Percentiles rank a stretch among this genome's conserved stretches.
Evolutionary conservation across 2,329 filamentous ascomycete genomes (phyloP).

Genomic region (Onygenales sp.): DNA sequence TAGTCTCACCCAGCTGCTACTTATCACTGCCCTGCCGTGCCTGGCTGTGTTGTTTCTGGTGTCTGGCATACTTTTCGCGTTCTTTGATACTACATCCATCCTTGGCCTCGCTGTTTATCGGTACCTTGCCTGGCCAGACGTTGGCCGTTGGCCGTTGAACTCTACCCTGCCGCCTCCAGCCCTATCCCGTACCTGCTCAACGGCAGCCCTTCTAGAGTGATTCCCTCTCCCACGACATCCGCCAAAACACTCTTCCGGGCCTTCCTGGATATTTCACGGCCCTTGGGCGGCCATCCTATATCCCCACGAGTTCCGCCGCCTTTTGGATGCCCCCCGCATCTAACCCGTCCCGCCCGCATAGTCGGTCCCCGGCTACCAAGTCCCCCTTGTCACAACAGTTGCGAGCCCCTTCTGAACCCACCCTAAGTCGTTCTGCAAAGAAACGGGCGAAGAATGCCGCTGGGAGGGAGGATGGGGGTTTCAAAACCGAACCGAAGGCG

Average conservation of each 20-base stretch:
- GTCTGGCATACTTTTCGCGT: too few relatives aligned
- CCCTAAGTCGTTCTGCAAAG: slow-evolving; percentile 25
- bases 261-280: slow-evolving; percentile 14
- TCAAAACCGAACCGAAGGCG: slow-evolving; percentile 22
- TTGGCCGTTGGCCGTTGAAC: too few relatives aligned
- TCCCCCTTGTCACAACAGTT: slow-evolving; percentile 18
- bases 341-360: slow-evolving; percentile 30
- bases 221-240: background rate
- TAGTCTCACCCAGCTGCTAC: too few relatives aligned
- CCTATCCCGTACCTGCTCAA: too few relatives aligned
- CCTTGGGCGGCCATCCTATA: slow-evolving; percentile 18
- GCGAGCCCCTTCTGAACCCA: slow-evolving; percentile 21
- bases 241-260: background rate
- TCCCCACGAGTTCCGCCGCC: slow-evolving; percentile 3
- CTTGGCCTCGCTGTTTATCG: too few relatives aligned
- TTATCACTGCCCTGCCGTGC: too few relatives aligned
- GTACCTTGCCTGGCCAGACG: too few relatives aligned
- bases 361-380: slow-evolving; percentile 25
- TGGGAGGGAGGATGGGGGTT: slow-evolving; percentile 26
- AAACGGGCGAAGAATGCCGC: slow-evolving; percentile 31
- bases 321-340: slow-evolving; percentile 35
- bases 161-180: background rate
- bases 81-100: too few relatives aligned
- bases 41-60: too few relatives aligned
- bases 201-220: background rate